Evolutionary conservation across 2,329 filamentous ascomycete genomes (phyloP).

Genomic region (Alternaria ethzedia): DNA sequence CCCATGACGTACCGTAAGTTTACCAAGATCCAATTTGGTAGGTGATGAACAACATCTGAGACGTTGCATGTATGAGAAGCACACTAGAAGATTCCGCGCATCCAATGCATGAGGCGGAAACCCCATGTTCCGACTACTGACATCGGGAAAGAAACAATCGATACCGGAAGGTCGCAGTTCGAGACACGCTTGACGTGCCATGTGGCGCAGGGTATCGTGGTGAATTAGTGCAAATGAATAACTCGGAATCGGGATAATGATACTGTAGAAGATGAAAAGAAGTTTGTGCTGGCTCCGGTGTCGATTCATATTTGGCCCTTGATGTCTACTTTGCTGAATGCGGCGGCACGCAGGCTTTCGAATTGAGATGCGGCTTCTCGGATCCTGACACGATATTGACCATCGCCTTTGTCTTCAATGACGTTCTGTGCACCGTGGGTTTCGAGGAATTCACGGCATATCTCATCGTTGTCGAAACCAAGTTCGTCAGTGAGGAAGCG

Average conservation of each 20-base stretch:
- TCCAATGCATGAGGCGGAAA: slow-evolving; percentile 40
- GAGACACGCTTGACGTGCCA: slow-evolving; percentile 32
- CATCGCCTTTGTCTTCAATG: slow-evolving; percentile 74
- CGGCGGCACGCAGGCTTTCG: slow-evolving; percentile 72
- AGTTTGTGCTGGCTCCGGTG: slow-evolving; percentile 7
- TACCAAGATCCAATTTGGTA: slow-evolving; percentile 7
- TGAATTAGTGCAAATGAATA: slow-evolving; percentile 17
- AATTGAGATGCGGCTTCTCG: slow-evolving; percentile 70
- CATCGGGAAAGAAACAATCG: slow-evolving; percentile 29
- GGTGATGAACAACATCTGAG: slow-evolving; percentile 26
- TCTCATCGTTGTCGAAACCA: slow-evolving; percentile 89
- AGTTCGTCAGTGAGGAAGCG: slow-evolving; percentile 95
- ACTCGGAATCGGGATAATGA: slow-evolving; percentile 12
- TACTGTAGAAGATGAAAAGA: slow-evolving; percentile 9
- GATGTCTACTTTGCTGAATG: slow-evolving; percentile 90
- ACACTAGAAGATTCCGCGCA: slow-evolving; percentile 39
- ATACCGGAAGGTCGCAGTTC: slow-evolving; percentile 31
- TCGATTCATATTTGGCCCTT: slow-evolving; percentile 88
- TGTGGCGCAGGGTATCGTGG: slow-evolving; percentile 30
- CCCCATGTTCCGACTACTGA: slow-evolving; percentile 40
- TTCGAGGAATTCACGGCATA: slow-evolving; percentile 88
- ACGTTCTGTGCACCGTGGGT: slow-evolving; percentile 77
- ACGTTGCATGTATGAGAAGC: slow-evolving; percentile 35
- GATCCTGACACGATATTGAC: slow-evolving; percentile 57
- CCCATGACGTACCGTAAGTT: slow-evolving; percentile 28